Conservation (phyloP, 2,329 filamentous ascomycete species). For the Hypoxylon rubiginosum region DNA sequence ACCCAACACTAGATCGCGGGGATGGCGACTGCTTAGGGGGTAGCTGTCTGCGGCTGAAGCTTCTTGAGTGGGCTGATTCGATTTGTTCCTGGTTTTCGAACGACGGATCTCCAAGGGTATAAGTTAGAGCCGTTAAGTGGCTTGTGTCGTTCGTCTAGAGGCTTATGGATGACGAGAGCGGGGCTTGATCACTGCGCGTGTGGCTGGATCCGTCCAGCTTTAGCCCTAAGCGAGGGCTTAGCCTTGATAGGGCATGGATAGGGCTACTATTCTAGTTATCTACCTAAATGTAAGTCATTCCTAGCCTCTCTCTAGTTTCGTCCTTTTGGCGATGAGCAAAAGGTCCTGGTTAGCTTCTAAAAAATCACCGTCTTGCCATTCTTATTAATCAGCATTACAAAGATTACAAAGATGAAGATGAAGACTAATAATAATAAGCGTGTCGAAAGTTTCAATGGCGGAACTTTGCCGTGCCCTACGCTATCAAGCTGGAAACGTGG, state of each 20-base stretch:
- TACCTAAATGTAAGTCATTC: background rate
- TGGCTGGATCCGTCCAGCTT: conserved; percentile 14
- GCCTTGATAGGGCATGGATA: conserved; percentile 18
- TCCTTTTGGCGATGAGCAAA: conserved; percentile 11
- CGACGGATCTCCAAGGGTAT: conserved; percentile 20
- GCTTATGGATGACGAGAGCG: background rate
- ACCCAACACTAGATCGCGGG: conserved; percentile 25
- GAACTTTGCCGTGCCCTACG: background rate
- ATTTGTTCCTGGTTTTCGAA: conserved; percentile 26
- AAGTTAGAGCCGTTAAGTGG: conserved; percentile 7
- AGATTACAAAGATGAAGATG: background rate
- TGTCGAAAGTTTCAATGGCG: too few relatives aligned
- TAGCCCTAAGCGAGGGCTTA: conserved; percentile 18
- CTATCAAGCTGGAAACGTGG: conserved; percentile 6
- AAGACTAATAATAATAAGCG: too few relatives aligned
- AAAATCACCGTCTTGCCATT: conserved; percentile 3
- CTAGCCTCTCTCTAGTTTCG: conserved; percentile 12
- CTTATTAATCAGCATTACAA: background rate
- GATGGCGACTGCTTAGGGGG: conserved; percentile 19
- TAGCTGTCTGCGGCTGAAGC: conserved; percentile 32
- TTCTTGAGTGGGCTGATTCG: conserved; percentile 20
- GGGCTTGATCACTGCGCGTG: conserved; percentile 4
- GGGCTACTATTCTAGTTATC: conserved; percentile 4
- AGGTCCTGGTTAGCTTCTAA: background rate
- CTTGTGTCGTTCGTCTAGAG: conserved; percentile 3